Base-by-base conservation (phyloP, 1,284 basidiomycete genomes). In the Anthracocystis setariae region DNA sequence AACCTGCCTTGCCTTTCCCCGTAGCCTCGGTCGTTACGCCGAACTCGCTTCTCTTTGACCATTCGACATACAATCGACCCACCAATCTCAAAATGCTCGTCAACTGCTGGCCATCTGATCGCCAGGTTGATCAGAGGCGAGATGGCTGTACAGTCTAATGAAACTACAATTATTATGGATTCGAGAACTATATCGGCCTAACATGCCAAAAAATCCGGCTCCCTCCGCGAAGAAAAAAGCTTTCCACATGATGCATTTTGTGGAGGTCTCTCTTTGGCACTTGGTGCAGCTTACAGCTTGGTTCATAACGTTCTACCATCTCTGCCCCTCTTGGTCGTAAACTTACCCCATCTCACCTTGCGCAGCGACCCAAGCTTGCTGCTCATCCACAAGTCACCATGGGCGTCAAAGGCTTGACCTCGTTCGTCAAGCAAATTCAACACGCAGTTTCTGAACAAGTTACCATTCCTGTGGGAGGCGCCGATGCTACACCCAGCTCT, bases 371-470 rank as follows among this genome's bases (percentile, higher is more conserved):
- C 2, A 2, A 10, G 10, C 20, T 4, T 33, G 29, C 4, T 10
- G 20, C 20, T 32, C 10, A 24, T 4, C 3, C 15, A 5, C 20
- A 17, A 24, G 24, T 20, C 40, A 52, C 23, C 5, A 77, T 77
- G 74, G 74, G 74, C 7, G 74, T 77, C 47, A 67, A 72, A 37
- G 74, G 74, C 23, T 50, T 77, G 48, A 69, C 71, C 21, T 64
- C 67, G 18, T 77, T 49, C 59, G 67, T 71, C 57, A 53, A 63
- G 43, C 46, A 60, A 35, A 63, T 66, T 8, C 47, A 58, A 24
- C 55, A 59, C 25, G 52, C 57, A 8, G 58, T 76, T 12, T 66
- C 68, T 4, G 65, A 71, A 23, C 46, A 76, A 24, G 54, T 76
- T 13, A 61, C 50, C 9, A 47, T 70, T 7, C 46, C 49, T 15